A percentile compares a stretch with the other conserved stretches of the same genome.
Evolutionary conservation across 78 protist genomes (phyloP).

Genomic region (Guillardia theta): DNA sequence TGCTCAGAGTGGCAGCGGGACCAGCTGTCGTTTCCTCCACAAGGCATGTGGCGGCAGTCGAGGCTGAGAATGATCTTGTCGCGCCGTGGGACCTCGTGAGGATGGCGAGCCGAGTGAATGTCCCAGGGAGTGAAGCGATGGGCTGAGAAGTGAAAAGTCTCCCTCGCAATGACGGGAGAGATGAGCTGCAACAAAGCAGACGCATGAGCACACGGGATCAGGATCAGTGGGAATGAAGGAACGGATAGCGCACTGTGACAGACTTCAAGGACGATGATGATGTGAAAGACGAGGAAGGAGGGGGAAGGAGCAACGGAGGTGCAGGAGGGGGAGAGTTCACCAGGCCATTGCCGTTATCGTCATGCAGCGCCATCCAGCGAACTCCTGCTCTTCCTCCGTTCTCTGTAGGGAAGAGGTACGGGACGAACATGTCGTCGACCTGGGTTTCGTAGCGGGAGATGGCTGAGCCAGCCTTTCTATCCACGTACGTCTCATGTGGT

Average conservation of each 20-base stretch:
- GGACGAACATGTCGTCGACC: not conserved
- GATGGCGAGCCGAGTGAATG: not conserved
- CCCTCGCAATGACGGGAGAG: not conserved
- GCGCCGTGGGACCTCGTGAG: not conserved
- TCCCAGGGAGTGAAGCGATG: not conserved
- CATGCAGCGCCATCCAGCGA: not conserved
- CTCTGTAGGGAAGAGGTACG: not conserved
- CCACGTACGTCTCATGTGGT: not conserved
- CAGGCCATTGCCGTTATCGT: not conserved
- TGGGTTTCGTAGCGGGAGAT: not conserved
- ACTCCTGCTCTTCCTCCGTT: not conserved
- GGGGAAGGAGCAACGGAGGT: not conserved
- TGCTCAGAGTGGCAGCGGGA: not conserved
- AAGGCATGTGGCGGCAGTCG: not conserved
- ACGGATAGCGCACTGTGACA: not conserved
- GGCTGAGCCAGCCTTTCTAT: not conserved
- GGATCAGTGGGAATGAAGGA: not conserved
- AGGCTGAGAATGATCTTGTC: not conserved
- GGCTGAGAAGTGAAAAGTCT: not conserved
- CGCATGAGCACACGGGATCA: not conserved
- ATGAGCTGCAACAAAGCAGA: not conserved
- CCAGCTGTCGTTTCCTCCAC: constrained; percentile 34
- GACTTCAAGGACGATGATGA: not conserved
- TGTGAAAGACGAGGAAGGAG: not conserved
- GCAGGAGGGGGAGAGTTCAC: not conserved